Base-by-base conservation (phyloP, 495 filamentous ascomycete species). In the Beverwykella pulmonaria region DNA sequence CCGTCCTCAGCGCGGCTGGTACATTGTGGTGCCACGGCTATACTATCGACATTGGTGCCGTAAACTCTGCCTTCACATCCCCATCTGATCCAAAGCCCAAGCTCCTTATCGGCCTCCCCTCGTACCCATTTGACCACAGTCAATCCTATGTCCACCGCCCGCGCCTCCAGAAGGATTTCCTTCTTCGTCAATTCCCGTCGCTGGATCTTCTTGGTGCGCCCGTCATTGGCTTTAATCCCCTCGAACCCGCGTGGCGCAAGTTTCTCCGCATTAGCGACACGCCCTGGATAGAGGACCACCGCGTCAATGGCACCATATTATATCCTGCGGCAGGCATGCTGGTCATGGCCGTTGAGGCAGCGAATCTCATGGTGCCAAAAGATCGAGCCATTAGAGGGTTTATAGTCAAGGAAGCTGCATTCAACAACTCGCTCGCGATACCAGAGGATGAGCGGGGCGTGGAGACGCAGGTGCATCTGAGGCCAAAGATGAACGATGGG, bases 301-400 rank as follows among this genome's bases (percentile, higher is more conserved):
- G 54, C 47, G 29, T 68, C 7, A 53, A 53, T 20, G 30, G 49
- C 15, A 14, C 29, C 7, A 57, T 62, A 22, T 15, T 68, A 41
- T 62, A 50, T 36, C 65, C 65, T n/a, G 65, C 57, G 20, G 65
- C 65, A 22, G 65, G 48, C 17, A 50, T 50, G 26, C 19, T 68
- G 8, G 48, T 52, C 32, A 68, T 68, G 57, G 65, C 48, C 1
- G 47, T 61, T 10, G 65, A 68, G 23, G 63, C 41, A 1, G 34
- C 26, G 17, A 61, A 34, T 9, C 20, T 34, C 5, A 47, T 61
- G 34, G 59, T 23, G 52, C 22, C 44, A 3, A 49, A 30, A 12
- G 46, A 52, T 20, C 12, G 46, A 19, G 52, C 30, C 7, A 9
- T 36, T 2, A 27, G 6, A 4, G 52, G 52, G 3, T 54, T 54